Evolutionary conservation across 2,329 filamentous ascomycete species (phyloP), one percentile per base, ranked within the genome.

Genomic region (Lizonia empirigonia): DNA sequence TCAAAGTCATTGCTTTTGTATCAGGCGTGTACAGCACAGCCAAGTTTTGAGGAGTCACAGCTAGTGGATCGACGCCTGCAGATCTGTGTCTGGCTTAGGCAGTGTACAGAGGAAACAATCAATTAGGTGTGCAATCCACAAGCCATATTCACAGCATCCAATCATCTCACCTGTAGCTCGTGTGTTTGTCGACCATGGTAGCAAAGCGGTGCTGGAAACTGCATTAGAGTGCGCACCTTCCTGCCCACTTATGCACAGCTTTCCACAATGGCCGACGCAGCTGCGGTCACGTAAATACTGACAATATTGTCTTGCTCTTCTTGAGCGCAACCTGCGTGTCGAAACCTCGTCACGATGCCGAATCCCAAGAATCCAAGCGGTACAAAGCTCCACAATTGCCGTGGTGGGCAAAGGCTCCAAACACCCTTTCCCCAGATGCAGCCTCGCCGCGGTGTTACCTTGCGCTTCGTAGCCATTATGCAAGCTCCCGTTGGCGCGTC

Each of bases 11-110:
- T 41, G 19, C 16, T 19, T 42, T 46, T 33, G 33, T 42, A 42
- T 37, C 38, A 52, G 42, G 37, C 38, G 42, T 52, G 49, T 27
- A 35, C 33, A 23, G 49, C 49, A 52, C 37, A 47, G 44, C 33
- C 49, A 39, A n/a, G 42, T 42, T 47, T 42, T 24, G 44, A 12
- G 23, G 42, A 46, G 42, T 33, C 15, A 20, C 36, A 26, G 6
- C 23, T 33, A 29, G 22, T 41, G 19, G 42, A 34, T 26, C 30
- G 24, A 32, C 26, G 22, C 18, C 19, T 32, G 36, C 37, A 42
- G 37, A 33, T 29, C 5, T 27, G 5, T 19, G 20, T 42, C 32
- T 33, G 32, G 36, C 30, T 35, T 13, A 27, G 26, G 32, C 37
- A 37, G 7, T 33, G 44, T 38, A 45, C 38, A 47, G 38, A 23